Base-by-base conservation (phyloP, 129 eudicot species). In the Tagetes erecta region DNA sequence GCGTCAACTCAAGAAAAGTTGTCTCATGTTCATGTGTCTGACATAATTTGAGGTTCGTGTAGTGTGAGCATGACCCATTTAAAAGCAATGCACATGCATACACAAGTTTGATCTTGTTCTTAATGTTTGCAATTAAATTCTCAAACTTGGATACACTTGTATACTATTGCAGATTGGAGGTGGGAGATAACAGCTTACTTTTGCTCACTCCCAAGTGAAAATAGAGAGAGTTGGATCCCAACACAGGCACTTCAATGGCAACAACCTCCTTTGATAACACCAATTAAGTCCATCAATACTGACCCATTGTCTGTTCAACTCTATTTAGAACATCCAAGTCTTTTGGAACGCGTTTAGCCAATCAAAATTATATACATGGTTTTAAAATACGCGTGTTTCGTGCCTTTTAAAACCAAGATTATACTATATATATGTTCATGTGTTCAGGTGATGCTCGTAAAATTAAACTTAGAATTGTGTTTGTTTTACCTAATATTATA, bases 161-260 rank as follows among this genome's bases (percentile, higher is more conserved):
- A 38, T 78, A 35, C 52, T 38, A 20, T 51, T 41, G 53, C 81
- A 91, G 99, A 80, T 87, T 91, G 87, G 86, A 91, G 81, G 81
- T 91, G 99, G 99, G 97, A 94, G 75, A 82, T 94, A 80, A 86
- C 86, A 3, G 89, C 84, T 59, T 94, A 90, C 72, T 88, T 94
- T 41, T 66, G 80, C 51, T 78, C 85, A 47, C 83, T 85, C 42
- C 94, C 98, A 70, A 64, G 79, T 67, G 64, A 83, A 27, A 83
- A 83, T 69, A 85, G 77, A 7, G 89, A 81, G 44, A 64, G 49
- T 59, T 94, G 99, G 99, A 76, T 88, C 62, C 90, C 87, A 55
- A 87, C 96, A 0, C 86, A 86, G 56, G 72, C 87, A 67, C 73
- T 72, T 37, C 97, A 88, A 60, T 94, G 99, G 99, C 84, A 84